Conservation (phyloP, 1,284 basidiomycete genomes). For the Heliocybe sulcata region DNA sequence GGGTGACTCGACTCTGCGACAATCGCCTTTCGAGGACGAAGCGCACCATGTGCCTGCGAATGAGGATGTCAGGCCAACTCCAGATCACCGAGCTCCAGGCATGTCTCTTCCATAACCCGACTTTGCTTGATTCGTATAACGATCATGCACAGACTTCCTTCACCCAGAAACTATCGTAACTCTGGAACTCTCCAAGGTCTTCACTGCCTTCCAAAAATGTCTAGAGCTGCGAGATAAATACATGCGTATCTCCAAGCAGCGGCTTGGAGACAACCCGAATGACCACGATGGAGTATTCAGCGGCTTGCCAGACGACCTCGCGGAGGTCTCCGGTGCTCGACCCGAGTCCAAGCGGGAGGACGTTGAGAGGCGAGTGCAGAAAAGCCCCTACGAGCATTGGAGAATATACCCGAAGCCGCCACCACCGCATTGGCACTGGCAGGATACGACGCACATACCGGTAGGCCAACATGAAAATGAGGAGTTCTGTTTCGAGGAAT, state of each 20-base stretch:
- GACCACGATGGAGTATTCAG: conserved; percentile 78
- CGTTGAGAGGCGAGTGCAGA: conserved; percentile 16
- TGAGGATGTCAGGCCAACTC: background rate
- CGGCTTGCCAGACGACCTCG: conserved; percentile 48
- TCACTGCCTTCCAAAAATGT: conserved; percentile 68
- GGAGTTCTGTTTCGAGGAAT: conserved; percentile 63
- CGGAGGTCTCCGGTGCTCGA: conserved; percentile 61
- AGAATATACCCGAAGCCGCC: conserved; percentile 87
- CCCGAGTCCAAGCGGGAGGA: conserved; percentile 33
- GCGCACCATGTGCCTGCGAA: conserved; percentile 19
- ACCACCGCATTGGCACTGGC: conserved; percentile 91
- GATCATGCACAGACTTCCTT: conserved; percentile 4
- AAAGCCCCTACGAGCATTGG: conserved; percentile 56
- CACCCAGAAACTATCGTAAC: conserved; percentile 32
- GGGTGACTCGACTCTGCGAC: conserved; percentile 14
- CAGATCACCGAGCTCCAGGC: background rate
- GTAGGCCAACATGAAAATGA: conserved; percentile 35
- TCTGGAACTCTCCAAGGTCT: conserved; percentile 46
- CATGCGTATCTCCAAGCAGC: conserved; percentile 76
- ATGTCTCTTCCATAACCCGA: background rate
- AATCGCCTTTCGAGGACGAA: conserved; percentile 32
- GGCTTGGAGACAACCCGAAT: conserved; percentile 86
- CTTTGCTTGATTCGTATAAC: background rate
- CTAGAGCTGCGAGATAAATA: conserved; percentile 91
- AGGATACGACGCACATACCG: conserved; percentile 40